Percentiles rank a stretch among this genome's conserved stretches.
Conservation (phyloP, 2,329 filamentous ascomycete genomes). For the Teratosphaeria zuluensis region DNA sequence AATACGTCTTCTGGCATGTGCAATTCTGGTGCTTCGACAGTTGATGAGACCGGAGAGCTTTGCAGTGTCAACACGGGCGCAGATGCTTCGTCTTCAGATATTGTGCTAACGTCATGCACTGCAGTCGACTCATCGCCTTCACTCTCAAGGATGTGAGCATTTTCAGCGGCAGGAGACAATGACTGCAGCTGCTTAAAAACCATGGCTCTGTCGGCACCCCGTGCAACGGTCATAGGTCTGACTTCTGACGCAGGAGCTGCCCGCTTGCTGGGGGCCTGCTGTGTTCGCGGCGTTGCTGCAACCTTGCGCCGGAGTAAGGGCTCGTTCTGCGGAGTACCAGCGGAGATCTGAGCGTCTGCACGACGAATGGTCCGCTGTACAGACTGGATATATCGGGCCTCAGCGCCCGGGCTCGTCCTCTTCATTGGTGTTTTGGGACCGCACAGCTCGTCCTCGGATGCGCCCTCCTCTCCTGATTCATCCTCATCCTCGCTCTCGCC, state of each 20-base stretch:
- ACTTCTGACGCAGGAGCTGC: slow-evolving; percentile 9
- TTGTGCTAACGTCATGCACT: neutral
- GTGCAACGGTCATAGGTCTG: slow-evolving; percentile 16
- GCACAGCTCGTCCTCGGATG: slow-evolving; percentile 23
- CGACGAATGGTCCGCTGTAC: slow-evolving; percentile 8
- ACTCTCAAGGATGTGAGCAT: neutral
- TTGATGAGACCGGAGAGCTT: neutral
- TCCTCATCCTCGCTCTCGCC: slow-evolving; percentile 2
- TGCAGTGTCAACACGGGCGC: neutral
- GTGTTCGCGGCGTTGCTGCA: slow-evolving; percentile 18
- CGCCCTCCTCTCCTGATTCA: slow-evolving; percentile 6
- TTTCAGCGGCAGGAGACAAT: neutral
- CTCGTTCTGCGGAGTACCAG: neutral
- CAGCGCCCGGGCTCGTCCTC: slow-evolving; percentile 13
- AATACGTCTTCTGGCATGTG: neutral
- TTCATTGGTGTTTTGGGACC: slow-evolving; percentile 26
- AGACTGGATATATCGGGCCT: slow-evolving; percentile 8
- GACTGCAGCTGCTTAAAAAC: slow-evolving; percentile 16
- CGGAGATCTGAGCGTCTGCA: neutral
- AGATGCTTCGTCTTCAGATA: neutral
- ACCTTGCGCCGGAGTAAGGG: slow-evolving; percentile 3
- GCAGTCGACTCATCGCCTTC: neutral
- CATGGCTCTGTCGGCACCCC: slow-evolving; percentile 13
- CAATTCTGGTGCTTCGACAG: neutral
- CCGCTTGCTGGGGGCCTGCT: slow-evolving; percentile 13